Percentiles rank a stretch among this genome's conserved stretches.
Evolutionary conservation across 306 rosid genomes (phyloP).

Genomic region (Carpinus viminea): DNA sequence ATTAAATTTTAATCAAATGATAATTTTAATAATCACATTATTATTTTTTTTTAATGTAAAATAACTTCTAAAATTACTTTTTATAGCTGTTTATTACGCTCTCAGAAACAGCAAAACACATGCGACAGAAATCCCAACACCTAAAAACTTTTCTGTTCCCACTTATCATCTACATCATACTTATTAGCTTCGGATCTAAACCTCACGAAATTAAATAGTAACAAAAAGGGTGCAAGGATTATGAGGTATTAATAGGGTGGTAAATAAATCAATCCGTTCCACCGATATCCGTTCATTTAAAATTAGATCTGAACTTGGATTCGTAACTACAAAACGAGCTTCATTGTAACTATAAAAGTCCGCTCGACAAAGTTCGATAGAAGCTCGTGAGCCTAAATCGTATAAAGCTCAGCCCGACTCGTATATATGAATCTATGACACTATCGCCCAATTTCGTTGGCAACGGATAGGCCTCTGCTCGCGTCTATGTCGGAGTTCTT

Average conservation of each 20-base stretch:
- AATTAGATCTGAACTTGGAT: no score
- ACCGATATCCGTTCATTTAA: no score
- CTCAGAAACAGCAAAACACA: not conserved
- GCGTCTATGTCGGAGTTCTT: not conserved
- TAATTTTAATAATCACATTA: not conserved
- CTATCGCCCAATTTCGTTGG: not conserved
- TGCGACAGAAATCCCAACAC: not conserved
- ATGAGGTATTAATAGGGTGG: not conserved
- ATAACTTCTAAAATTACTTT: no score
- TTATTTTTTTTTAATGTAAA: no score
- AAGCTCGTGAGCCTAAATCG: no score
- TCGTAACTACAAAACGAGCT: no score
- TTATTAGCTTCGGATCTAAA: not conserved
- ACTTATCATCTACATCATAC: not conserved
- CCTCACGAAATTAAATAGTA: not conserved
- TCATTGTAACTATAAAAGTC: no score
- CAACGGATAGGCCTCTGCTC: not conserved
- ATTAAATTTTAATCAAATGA: no score
- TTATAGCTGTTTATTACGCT: not conserved
- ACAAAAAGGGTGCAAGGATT: not conserved
- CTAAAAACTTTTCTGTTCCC: not conserved
- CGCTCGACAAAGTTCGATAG: no score
- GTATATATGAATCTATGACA: not conserved
- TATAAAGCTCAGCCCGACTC: no score
- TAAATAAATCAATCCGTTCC: no score